phyloP scores from a whole-genome alignment of 148 eudicot species.

The Rhododendron ferrugineum region DNA sequence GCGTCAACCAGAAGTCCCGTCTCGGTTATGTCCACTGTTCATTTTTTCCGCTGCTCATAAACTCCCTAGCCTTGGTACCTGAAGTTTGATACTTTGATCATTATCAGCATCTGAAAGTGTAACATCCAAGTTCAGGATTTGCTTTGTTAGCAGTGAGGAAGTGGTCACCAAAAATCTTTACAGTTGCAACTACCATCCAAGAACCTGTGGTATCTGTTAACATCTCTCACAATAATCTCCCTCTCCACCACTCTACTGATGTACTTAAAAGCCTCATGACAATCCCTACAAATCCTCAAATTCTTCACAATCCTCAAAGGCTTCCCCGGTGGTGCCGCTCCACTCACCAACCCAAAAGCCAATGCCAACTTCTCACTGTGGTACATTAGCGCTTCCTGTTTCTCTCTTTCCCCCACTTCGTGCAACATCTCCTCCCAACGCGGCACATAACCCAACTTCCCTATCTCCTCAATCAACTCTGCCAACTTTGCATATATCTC shows the following conservation, averaged over 20 bases:
- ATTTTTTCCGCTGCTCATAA: neutral
- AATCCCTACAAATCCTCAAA: constrained; percentile 55
- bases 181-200: constrained; percentile 52
- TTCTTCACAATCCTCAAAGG: constrained; percentile 68
- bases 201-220: constrained; percentile 62
- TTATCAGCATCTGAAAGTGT: neutral
- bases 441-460: constrained; percentile 50
- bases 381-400: constrained; percentile 43
- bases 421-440: constrained; percentile 43
- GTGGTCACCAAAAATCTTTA: constrained; percentile 53
- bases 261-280: constrained; percentile 61
- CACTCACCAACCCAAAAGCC: constrained; percentile 60
- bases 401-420: constrained; percentile 55
- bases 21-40: neutral
- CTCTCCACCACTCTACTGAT: constrained; percentile 44
- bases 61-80: neutral
- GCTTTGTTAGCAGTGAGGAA: neutral
- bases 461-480: constrained; percentile 48
- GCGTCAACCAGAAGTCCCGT: neutral
- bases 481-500: constrained; percentile 45
- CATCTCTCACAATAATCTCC: constrained; percentile 68
- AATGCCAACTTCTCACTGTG: constrained; percentile 76
- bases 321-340: constrained; percentile 53
- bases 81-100: neutral
- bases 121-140: neutral